Base-by-base conservation (phyloP, 106 monocot genomes). In the Dioscorea dumetorum region DNA sequence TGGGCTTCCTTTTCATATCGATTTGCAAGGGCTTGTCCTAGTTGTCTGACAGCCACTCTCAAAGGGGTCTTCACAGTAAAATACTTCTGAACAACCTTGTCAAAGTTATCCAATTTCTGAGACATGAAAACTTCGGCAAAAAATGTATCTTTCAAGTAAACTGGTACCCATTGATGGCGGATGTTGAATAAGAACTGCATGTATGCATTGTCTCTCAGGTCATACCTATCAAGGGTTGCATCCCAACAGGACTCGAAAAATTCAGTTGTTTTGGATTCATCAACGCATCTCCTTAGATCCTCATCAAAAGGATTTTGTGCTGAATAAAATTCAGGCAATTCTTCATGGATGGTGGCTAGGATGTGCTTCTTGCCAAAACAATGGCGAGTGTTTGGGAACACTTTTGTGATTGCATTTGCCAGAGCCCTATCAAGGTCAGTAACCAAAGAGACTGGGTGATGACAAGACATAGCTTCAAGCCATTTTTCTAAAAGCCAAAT, bases 401-500 rank as follows among this genome's bases (percentile, higher is more conserved):
- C 82, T 56, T 79, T 85, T 22, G 74, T 70, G 67, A 49, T 66
- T 57, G 85, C 85, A n/a, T 53, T 21, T 19, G 79, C 76, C 52
- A 85, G 67, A 12, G 76, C 64, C 28, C 77, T 71, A 71, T 72
- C 81, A 18, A 82, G 66, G 32, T 71, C 82, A 14, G 85, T 82
- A 35, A 82, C 24, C 12, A 89, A 60, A 12, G 89, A 79, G 48
- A 89, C 74, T 33, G 89, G 89, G 61, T 77, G 71, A 2, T 35
- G 74, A 60, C 70, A 62, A 72, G 71, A 64, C 89, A 89, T 89
- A n/a, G 85, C 76, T 11, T 70, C 70, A 31, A 85, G 73, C 82
- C 81, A 89, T 28, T 85, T 79, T 50, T 89, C 71, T 51, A 89
- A 82, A 18, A 89, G 74, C 85, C 82, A 89, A 49, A 71, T 22